Base-by-base conservation (phyloP, 2,329 filamentous ascomycete species). In the Achaetomium macrosporum region DNA sequence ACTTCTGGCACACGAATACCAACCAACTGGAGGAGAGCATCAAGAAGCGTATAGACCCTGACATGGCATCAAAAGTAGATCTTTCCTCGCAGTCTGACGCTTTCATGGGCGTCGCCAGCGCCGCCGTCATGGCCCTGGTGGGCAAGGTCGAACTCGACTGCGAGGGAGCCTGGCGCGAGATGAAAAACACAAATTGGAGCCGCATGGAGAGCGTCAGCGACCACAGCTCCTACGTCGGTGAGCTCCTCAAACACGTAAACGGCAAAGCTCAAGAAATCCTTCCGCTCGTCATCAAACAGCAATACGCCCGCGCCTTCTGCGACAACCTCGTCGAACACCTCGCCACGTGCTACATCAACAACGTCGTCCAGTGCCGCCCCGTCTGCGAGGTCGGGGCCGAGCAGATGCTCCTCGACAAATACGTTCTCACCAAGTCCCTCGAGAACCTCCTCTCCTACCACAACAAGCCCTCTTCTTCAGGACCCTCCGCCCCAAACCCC, bases 401-500 rank as follows among this genome's bases (percentile, higher is more conserved):
- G 69, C 93, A 96, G 82, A 96, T 99, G 90, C 78, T 97, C 17
- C 82, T 99, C 5, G 93, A 99, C 70, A 91, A 92, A 59, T 97
- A 97, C 65, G 88, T 88, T 9, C 75, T 96, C 19, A 91, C 89
- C 53, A 90, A 92, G 64, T 82, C 83, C 1, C 84, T 95, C 55
- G 82, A 84, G 47, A 83, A 82, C 51, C 75, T 96, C 5, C 75
- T 90, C 56, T 84, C 79, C 63, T 66, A 83, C 75, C 72, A 83
- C 79, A 72, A 43, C 29, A 37, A 37, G 7, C 35, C 35, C 35
- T 13, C 45, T 25, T 25, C 25, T 25, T 25, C 19, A 17, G 17
- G 25, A 17, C 49, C 29, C 36, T 25, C 25, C 25, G 25, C 46
- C 3, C 45, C 51, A n/a, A 48, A 79, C 71, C 68, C 72, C 76